Percentiles rank a stretch among this genome's conserved stretches.
phyloP scores from a whole-genome alignment of 1,139 yeast genomes.

The Taiozyma sp. region DNA sequence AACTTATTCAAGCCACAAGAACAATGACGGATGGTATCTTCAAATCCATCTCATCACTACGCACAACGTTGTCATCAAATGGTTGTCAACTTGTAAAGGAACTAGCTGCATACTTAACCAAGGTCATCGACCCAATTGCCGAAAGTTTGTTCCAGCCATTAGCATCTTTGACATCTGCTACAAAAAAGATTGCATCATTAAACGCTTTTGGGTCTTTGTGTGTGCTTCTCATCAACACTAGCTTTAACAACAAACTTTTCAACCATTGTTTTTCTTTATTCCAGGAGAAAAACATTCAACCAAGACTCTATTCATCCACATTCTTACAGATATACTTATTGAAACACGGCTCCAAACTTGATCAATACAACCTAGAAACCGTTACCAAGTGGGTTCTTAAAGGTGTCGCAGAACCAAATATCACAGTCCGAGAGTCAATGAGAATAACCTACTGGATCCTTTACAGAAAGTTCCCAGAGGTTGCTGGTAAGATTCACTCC shows the following conservation, averaged over 20 bases:
- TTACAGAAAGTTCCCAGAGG: conserved; percentile 41
- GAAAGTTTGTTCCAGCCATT: conserved; percentile 58
- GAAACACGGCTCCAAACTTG: conserved; percentile 38
- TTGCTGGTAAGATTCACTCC: conserved; percentile 32
- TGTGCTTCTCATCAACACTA: conserved; percentile 51
- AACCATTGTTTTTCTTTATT: conserved; percentile 47
- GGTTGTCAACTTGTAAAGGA: conserved; percentile 83
- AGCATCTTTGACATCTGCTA: conserved; percentile 60
- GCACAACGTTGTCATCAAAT: conserved; percentile 77
- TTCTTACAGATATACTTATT: conserved; percentile 65
- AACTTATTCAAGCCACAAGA: conserved; percentile 31
- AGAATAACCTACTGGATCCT: conserved; percentile 73
- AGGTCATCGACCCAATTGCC: conserved; percentile 50
- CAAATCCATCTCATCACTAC: conserved; percentile 64
- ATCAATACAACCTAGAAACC: conserved; percentile 35
- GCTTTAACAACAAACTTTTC: conserved; percentile 48
- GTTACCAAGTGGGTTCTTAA: conserved; percentile 49
- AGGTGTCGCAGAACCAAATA: conserved; percentile 75
- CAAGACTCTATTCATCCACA: conserved; percentile 62
- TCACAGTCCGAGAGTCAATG: conserved; percentile 71
- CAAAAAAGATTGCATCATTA: conserved; percentile 74
- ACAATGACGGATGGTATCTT: conserved; percentile 53
- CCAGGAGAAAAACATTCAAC: conserved; percentile 49
- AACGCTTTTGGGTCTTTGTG: conserved; percentile 68
- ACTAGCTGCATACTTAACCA: conserved; percentile 43